phyloP scores from a whole-genome alignment of 352 stramenopile genomes.

The Phytopythium boreale region DNA sequence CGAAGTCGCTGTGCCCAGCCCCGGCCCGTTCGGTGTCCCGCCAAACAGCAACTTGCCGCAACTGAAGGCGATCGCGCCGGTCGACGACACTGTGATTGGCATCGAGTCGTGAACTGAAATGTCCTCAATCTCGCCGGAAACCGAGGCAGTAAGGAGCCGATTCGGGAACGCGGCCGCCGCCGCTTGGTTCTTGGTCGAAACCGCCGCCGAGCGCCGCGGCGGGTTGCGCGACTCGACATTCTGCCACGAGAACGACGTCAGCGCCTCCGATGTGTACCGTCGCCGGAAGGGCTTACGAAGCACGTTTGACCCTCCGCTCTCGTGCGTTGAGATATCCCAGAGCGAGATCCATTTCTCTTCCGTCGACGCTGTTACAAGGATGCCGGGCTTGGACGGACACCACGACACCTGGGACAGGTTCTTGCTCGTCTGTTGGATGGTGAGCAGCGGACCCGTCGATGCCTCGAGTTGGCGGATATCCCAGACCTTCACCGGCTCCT shows the following conservation, averaged over 20 bases:
- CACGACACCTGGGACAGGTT: conserved; percentile 75
- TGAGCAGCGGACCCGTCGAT: conserved; percentile 57
- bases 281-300: conserved; percentile 76
- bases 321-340: conserved; percentile 75
- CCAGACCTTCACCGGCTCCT: conserved; percentile 86
- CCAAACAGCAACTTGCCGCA: conserved; percentile 72
- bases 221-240: conserved; percentile 27
- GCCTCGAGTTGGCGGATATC: conserved; percentile 82
- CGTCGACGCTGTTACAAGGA: conserved; percentile 69
- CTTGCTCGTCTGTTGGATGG: conserved; percentile 71
- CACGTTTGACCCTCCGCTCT: conserved; percentile 31
- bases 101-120: conserved; percentile 87
- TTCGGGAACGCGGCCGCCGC: conserved; percentile 73
- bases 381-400: conserved; percentile 78
- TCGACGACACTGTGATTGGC: conserved; percentile 74
- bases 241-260: conserved; percentile 84
- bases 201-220: conserved; percentile 15
- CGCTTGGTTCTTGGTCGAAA: conserved; percentile 31
- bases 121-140: conserved; percentile 77
- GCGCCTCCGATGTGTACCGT: conserved; percentile 72
- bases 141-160: conserved; percentile 64
- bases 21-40: conserved; percentile 23
- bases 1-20: conserved; percentile 35
- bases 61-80: conserved; percentile 68
- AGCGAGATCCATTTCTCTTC: conserved; percentile 85